Conservation (phyloP, 164 flowering plant genomes). For the Cinnamomum micranthum region DNA sequence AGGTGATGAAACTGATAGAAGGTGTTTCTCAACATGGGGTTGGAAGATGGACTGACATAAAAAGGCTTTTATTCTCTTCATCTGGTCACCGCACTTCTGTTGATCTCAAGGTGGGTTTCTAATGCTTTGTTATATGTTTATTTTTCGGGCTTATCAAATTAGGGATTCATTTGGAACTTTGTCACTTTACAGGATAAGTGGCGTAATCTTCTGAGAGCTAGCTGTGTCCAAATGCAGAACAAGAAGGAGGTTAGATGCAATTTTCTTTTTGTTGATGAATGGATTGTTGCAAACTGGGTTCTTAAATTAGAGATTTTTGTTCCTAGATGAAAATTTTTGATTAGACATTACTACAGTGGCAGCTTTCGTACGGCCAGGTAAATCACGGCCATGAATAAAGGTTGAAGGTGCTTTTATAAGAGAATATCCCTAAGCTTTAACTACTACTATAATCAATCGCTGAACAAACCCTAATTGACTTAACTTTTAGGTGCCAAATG, state of each 20-base stretch:
- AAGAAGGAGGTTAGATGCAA: slow-evolving; percentile 39
- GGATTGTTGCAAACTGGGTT: not conserved
- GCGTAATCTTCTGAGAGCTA: slow-evolving; percentile 71
- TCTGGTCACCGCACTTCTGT: slow-evolving; percentile 62
- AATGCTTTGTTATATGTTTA: not conserved
- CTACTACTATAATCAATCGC: not conserved
- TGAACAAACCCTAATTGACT: not conserved
- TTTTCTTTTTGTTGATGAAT: not conserved
- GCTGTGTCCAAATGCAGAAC: slow-evolving; percentile 28
- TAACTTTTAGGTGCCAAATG: too few species aligned
- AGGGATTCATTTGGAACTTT: not conserved
- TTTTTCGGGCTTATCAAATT: not conserved
- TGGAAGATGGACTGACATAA: slow-evolving; percentile 72
- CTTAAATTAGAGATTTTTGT: too few species aligned
- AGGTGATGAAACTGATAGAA: slow-evolving; percentile 57
- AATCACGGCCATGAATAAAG: not conserved
- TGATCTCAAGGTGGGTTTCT: slow-evolving; percentile 58
- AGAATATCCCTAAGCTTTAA: not conserved
- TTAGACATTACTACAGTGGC: not conserved
- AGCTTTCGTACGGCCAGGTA: not conserved
- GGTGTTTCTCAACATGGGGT: slow-evolving; percentile 68
- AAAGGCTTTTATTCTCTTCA: slow-evolving; percentile 47
- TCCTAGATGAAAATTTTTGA: not conserved
- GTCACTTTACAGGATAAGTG: slow-evolving; percentile 62
- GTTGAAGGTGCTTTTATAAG: not conserved